Base-by-base conservation (phyloP, 129 eudicot species). In the Arctium lappa region DNA sequence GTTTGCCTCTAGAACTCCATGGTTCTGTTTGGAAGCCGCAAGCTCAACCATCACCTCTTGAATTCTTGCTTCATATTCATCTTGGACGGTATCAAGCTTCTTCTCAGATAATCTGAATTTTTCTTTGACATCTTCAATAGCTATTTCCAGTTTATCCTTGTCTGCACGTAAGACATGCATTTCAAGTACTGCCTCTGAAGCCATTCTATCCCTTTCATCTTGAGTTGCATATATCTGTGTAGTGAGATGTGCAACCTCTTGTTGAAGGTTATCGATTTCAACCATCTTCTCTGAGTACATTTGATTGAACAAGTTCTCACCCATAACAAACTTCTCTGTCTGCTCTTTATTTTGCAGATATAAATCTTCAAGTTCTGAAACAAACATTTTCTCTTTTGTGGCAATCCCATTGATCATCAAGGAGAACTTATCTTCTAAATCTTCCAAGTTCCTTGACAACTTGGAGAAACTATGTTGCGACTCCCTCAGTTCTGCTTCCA, bases 401-500 rank as follows among this genome's bases (percentile, higher is more conserved):
- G 88, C 31, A 68, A 89, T 65, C 82, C 81, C 88, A 16, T 82
- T 82, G 48, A 79, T 46, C 83, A 87, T 77, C n/a, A 72, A 82
- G 6, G 79, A 85, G 79, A 90, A 79, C 56, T 82, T 86, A 16
- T 77, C 86, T 83, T 88, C 92, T 50, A 90, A 80, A 77, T 76
- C 79, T 27, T 87, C 94, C 80, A 91, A 75, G 40, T 77, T 83
- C 27, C 36, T 72, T 27, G 85, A 84, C 56, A 81, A 85, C 39
- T 87, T 83, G 22, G 82, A 72, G 76, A 80, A 89, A 72, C 73
- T 85, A 74, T 69, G 76, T 74, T 81, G 85, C 13, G 91, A 87
- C 50, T 87, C 88, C 83, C 75, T 86, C 63, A 88, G 71, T 77
- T 90, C 87, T 15, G 86, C 83, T 86, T 92, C 97, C 86, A 92